phyloP scores from a whole-genome alignment of 2,329 filamentous ascomycete genomes.

The Tolypocladium tundrense region DNA sequence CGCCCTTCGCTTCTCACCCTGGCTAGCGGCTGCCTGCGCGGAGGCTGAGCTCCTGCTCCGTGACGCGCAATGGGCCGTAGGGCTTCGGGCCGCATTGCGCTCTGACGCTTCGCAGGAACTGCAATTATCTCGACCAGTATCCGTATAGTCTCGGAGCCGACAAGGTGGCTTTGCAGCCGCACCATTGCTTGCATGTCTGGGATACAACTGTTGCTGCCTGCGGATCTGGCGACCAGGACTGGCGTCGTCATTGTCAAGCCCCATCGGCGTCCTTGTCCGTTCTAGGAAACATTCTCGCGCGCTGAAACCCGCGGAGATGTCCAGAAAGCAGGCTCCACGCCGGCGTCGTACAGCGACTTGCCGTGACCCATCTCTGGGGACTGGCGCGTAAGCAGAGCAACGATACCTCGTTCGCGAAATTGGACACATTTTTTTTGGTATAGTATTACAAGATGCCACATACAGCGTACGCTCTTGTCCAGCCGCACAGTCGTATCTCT shows the following conservation, averaged over 20 bases:
- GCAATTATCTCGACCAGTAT: background rate
- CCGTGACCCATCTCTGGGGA: background rate
- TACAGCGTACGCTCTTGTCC: background rate
- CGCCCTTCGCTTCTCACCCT: background rate
- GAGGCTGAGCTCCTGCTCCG: background rate
- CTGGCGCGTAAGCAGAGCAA: background rate
- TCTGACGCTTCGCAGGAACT: background rate
- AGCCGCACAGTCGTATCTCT: background rate
- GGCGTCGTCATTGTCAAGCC: background rate
- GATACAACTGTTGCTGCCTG: background rate
- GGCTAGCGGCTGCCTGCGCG: background rate
- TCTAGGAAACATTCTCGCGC: background rate
- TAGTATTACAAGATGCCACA: constrained; percentile 1
- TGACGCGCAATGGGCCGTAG: background rate
- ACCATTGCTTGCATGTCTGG: no score
- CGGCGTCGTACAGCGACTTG: background rate
- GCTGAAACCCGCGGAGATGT: background rate
- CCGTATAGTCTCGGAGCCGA: no score
- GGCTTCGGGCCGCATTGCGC: background rate
- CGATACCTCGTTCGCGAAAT: background rate
- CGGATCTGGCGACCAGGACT: background rate
- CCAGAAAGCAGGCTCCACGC: background rate
- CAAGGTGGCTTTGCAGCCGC: no score
- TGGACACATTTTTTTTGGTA: background rate
- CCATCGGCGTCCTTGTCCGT: background rate